Evolutionary conservation across 2,329 filamentous ascomycete species (phyloP).

Genomic region (Colletotrichum coccodes): DNA sequence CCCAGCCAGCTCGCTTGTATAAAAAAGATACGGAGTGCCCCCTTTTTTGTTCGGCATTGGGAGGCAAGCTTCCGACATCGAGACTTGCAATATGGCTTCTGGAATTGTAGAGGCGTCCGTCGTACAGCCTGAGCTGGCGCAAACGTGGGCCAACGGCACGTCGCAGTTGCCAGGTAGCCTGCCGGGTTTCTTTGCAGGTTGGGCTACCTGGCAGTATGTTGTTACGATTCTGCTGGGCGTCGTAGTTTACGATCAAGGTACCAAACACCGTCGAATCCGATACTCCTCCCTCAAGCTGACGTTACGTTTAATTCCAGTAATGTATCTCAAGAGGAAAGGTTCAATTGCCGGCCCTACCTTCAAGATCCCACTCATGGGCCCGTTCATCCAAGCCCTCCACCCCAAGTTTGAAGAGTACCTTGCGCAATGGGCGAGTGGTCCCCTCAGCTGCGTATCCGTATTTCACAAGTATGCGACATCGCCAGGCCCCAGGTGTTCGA

Average conservation of each 20-base stretch:
- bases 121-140: neutral
- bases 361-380: slow-evolving; percentile 78
- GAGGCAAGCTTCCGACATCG: no score
- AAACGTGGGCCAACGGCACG: slow-evolving; percentile 12
- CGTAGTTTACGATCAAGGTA: slow-evolving; percentile 51
- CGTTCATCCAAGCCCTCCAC: slow-evolving; percentile 79
- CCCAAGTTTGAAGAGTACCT: slow-evolving; percentile 80
- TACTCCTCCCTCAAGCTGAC: neutral
- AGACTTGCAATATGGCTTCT: neutral
- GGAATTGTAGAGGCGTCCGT: neutral
- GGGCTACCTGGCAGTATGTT: slow-evolving; percentile 43
- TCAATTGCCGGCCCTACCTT: slow-evolving; percentile 70
- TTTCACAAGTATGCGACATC: slow-evolving; percentile 76
- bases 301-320: slow-evolving; percentile 55
- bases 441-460: slow-evolving; percentile 83
- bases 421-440: slow-evolving; percentile 81
- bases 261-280: fast-evolving
- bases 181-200: slow-evolving; percentile 16
- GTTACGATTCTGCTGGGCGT: slow-evolving; percentile 44
- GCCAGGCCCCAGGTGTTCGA: neutral
- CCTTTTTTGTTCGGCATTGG: neutral
- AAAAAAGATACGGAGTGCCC: neutral
- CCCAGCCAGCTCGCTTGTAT: neutral
- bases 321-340: slow-evolving; percentile 70
- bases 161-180: neutral